These are phyloP conservation scores for Ceratocystis smalleyi DNA, from an alignment of 2,329 filamentous ascomycete species.

Conservation along the genomic window DNA sequence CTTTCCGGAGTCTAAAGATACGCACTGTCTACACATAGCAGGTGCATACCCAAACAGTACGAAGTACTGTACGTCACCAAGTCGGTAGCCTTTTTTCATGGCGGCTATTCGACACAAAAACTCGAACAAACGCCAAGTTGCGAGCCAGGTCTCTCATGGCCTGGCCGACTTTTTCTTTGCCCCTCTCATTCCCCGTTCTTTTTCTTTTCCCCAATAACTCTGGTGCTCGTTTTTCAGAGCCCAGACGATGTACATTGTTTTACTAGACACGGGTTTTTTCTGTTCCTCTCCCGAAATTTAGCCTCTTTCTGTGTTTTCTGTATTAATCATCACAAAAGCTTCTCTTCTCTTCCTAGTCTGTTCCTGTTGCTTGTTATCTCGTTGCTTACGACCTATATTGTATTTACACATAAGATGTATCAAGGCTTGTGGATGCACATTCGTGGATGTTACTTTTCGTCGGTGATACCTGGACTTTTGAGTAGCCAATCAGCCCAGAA, in stretches of 20 bases:
- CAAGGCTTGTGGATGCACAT: too few species aligned
- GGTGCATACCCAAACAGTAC: not conserved
- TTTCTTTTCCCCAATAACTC: not conserved
- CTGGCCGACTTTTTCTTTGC: not conserved
- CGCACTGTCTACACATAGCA: not conserved
- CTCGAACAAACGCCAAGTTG: not conserved
- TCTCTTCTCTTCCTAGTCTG: not conserved
- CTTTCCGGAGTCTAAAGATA: not conserved
- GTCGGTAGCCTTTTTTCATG: not conserved
- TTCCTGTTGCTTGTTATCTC: not conserved
- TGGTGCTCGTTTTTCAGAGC: not conserved
- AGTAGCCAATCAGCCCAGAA: not conserved
- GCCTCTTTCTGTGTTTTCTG: not conserved
- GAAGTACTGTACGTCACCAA: not conserved
- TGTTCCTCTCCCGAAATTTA: not conserved
- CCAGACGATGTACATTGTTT: slow-evolving; percentile 9
- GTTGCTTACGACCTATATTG: too few species aligned
- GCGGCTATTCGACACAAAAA: not conserved
- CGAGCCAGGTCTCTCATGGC: not conserved
- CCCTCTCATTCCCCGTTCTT: too few species aligned
- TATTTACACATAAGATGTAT: too few species aligned
- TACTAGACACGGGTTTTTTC: not conserved
- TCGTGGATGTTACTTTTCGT: not conserved
- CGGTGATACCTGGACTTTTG: too few species aligned
- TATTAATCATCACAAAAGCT: not conserved